A percentile compares a stretch with the other conserved stretches of the same genome.
These are phyloP conservation scores for Chloris gayana DNA, from an alignment of 176 grass and related monocot genomes.

Conservation along the genomic window DNA sequence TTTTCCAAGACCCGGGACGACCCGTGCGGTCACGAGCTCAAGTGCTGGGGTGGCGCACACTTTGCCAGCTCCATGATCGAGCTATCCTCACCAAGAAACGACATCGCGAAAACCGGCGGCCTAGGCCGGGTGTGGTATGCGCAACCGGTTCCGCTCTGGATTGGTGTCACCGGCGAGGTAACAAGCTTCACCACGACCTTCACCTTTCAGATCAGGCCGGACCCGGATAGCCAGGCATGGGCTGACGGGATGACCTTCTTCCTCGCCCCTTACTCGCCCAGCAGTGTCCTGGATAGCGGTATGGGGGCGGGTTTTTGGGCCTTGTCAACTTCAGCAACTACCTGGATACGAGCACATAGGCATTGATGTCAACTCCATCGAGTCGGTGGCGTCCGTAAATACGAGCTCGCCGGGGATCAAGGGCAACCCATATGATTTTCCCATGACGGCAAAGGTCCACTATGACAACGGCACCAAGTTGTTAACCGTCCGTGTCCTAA, in stretches of 20 bases:
- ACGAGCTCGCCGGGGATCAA: not conserved
- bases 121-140: too few relatives aligned
- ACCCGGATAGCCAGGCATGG: not conserved
- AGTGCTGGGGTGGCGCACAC: too few relatives aligned
- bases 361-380: constrained; percentile 33
- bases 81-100: too few relatives aligned
- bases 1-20: too few relatives aligned
- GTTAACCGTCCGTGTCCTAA: not conserved
- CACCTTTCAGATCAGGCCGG: constrained; percentile 17
- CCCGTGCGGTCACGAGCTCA: too few relatives aligned
- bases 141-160: too few relatives aligned
- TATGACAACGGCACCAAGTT: constrained; percentile 16
- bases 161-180: too few relatives aligned
- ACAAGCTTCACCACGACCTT: too few relatives aligned
- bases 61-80: too few relatives aligned
- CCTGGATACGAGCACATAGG: not conserved
- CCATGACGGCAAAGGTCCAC: not conserved
- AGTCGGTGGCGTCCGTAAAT: not conserved
- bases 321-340: not conserved
- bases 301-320: not conserved
- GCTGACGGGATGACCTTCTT: constrained; percentile 68
- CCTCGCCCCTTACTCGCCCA: constrained; percentile 32
- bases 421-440: not conserved
- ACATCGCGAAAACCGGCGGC: too few relatives aligned
- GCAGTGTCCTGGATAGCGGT: not conserved